A percentile compares a stretch with the other conserved stretches of the same genome.
Conservation (phyloP, 1,284 basidiomycete genomes). For the Leccinum subrobustum region DNA sequence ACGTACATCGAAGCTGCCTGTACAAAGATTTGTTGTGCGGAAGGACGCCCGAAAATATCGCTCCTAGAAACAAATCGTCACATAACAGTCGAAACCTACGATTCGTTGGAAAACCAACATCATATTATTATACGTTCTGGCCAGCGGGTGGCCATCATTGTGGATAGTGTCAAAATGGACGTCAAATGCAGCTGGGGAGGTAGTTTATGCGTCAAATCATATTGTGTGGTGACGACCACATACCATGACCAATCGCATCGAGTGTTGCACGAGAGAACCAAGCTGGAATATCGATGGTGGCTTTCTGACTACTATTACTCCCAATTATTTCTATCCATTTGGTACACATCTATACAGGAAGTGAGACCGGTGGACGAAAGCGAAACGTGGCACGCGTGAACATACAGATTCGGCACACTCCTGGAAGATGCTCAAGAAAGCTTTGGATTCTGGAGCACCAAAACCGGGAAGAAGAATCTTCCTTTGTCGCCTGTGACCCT, state of each 20-base stretch:
- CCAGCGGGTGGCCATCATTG: conserved; percentile 38
- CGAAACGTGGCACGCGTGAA: conserved; percentile 8
- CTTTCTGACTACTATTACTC: conserved; percentile 27
- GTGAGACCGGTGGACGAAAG: conserved; percentile 6
- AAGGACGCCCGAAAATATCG: conserved; percentile 27
- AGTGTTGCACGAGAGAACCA: conserved; percentile 44
- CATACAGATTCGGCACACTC: conserved; percentile 24
- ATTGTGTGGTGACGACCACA: conserved; percentile 7
- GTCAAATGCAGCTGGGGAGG: conserved; percentile 41
- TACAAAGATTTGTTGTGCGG: conserved; percentile 22
- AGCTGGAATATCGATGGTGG: conserved; percentile 40
- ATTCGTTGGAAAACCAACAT: conserved; percentile 28
- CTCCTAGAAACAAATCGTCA: conserved; percentile 11
- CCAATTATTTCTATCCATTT: conserved; percentile 46
- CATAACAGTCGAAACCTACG: neutral
- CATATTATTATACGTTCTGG: conserved; percentile 33
- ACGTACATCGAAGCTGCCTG: conserved; percentile 20
- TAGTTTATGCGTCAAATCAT: neutral
- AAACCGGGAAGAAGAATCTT: conserved; percentile 47
- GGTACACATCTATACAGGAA: conserved; percentile 38
- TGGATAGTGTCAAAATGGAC: conserved; percentile 38
- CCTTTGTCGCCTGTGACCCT: conserved; percentile 43
- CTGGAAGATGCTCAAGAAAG: conserved; percentile 38
- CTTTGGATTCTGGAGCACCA: conserved; percentile 38
- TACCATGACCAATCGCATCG: conserved; percentile 48